phyloP scores from a whole-genome alignment of 306 rosid species.

The Albizia julibrissin region DNA sequence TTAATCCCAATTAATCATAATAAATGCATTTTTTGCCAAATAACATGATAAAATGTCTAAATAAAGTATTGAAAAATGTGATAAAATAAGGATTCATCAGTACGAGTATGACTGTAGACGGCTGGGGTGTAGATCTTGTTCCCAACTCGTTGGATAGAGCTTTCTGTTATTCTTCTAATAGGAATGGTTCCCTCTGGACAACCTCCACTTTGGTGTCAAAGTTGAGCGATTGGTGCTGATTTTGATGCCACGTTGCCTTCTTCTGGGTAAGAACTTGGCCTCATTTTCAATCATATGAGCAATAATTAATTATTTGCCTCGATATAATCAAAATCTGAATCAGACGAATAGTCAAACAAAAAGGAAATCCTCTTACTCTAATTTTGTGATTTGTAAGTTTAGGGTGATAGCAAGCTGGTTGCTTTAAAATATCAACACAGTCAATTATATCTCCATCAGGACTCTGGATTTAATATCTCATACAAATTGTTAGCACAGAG shows the following conservation, averaged over 20 bases:
- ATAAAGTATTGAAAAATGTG: too few relatives aligned
- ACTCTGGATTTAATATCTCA: slow-evolving; percentile 39
- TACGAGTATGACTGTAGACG: too few relatives aligned
- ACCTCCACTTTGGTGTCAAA: neutral
- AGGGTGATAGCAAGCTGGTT: slow-evolving; percentile 55
- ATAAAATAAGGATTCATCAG: too few relatives aligned
- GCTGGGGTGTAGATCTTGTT: neutral
- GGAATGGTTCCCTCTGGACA: slow-evolving; percentile 51
- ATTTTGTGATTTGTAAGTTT: slow-evolving; percentile 49
- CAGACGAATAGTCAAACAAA: too few relatives aligned
- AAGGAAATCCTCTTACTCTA: neutral
- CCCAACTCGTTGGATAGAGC: neutral
- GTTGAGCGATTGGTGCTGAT: neutral
- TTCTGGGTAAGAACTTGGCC: neutral
- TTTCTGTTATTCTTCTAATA: neutral
- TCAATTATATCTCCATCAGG: slow-evolving; percentile 69
- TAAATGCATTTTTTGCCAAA: too few relatives aligned
- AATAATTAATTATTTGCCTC: neutral
- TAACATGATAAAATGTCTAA: too few relatives aligned
- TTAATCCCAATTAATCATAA: too few relatives aligned
- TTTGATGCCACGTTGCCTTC: neutral
- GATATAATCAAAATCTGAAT: too few relatives aligned
- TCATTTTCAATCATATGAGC: neutral
- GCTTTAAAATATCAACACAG: neutral
- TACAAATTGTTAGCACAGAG: neutral